Base-by-base conservation (phyloP, 129 eudicot genomes). In the Escallonia herrerae region DNA sequence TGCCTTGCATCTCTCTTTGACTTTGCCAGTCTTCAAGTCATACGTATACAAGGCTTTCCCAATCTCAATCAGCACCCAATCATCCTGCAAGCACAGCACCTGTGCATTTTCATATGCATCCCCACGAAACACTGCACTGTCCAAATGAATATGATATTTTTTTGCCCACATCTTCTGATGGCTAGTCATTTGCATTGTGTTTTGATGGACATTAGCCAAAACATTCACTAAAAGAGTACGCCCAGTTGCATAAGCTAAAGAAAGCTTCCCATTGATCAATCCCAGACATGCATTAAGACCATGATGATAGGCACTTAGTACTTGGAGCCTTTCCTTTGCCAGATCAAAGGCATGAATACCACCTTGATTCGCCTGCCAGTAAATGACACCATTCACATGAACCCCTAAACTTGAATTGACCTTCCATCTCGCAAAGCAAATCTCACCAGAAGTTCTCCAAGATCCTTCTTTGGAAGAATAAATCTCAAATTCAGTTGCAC, bases 401-500 rank as follows among this genome's bases (percentile, higher is more conserved):
- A 82, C 76, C 12, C 83, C 88, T 7, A 81, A 60, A 66, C 46
- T 58, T 10, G 79, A 56, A 15, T 67, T 46, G 13, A 68, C 15
- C 37, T 37, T 46, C 33, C 65, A 58, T 9, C 59, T 60, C n/a
- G 54, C 77, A 68, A 73, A 86, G 59, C 58, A 76, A 2, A 86
- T 82, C 73, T 86, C 93, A 9, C 72, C 71, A 0, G 80, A 74
- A 15, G 72, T 48, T 49, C 68, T 71, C 94, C 94, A 86, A 0
- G 94, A 39, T 3, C 63, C 76, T 50, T 80, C 81, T 66, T 65
- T 64, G 0, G 94, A 82, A 7, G 80, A 74, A 43, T 79, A 86
- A 2, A 74, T 73, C 74, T 86, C 89, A 62, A 86, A 86, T 56
- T 83, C 95, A 10, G 67, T 77, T 3, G 81, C 86, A 49, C 68